phyloP scores from a whole-genome alignment of 2,329 filamentous ascomycete genomes.

The Setomelanomma holmii region DNA sequence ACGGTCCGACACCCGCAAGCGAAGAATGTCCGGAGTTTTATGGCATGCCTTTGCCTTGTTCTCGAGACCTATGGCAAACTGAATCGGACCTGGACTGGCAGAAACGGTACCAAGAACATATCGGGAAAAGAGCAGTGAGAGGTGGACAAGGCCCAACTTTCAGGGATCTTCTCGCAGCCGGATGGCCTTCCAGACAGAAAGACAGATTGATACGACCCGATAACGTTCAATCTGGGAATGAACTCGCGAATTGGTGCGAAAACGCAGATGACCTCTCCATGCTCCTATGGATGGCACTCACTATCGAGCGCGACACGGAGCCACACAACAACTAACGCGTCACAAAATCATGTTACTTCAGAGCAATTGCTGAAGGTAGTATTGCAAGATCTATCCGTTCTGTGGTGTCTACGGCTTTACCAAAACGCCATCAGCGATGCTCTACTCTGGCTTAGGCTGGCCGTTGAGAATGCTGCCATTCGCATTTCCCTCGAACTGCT shows the following conservation, averaged over 20 bases:
- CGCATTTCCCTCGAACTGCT: conserved; percentile 19
- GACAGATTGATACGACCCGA: too few species aligned
- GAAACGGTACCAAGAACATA: background rate
- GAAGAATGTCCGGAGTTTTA: background rate
- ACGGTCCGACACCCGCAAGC: background rate
- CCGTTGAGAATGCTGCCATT: conserved; percentile 13
- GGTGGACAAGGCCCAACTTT: background rate
- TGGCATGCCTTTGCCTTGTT: background rate
- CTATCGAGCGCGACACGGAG: background rate
- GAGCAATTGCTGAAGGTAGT: background rate
- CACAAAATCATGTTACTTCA: too few species aligned
- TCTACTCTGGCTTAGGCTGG: background rate
- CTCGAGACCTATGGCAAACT: background rate
- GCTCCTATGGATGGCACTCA: conserved; percentile 1
- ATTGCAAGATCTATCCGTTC: background rate
- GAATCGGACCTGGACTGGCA: background rate
- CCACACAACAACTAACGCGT: too few species aligned
- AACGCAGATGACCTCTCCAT: background rate
- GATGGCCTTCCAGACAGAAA: background rate
- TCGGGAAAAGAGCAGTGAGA: background rate
- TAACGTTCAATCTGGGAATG: background rate
- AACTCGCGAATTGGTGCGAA: background rate
- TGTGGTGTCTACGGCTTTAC: background rate
- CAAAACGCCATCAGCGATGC: too few species aligned
- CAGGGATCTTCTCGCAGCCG: background rate